phyloP scores from a whole-genome alignment of 2,329 filamentous ascomycete genomes.

The Emmonsiellopsis sp. region DNA sequence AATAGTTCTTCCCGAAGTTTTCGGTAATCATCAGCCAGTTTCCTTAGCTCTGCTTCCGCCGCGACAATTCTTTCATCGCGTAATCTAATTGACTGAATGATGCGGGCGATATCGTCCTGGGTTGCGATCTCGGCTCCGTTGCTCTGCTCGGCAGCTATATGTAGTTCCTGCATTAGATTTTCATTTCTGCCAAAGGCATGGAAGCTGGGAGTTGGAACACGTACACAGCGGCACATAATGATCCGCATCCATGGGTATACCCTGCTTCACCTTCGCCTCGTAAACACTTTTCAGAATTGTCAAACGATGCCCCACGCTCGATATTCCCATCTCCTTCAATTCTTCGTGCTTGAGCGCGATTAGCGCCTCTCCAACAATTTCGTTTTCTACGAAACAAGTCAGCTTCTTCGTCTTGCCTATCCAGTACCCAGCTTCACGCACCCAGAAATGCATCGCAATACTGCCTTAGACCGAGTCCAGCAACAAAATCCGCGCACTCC shows the following conservation, averaged over 20 bases:
- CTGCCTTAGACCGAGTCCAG: conserved; percentile 67
- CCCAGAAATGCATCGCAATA: conserved; percentile 78
- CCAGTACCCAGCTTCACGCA: conserved; percentile 37
- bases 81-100: conserved; percentile 80
- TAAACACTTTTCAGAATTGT: conserved; percentile 95
- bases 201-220: conserved; percentile 26
- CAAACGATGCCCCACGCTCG: conserved; percentile 85
- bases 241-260: conserved; percentile 81
- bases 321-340: conserved; percentile 87
- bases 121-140: conserved; percentile 79
- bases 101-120: conserved; percentile 81
- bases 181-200: background rate
- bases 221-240: conserved; percentile 89
- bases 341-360: conserved; percentile 85
- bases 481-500: conserved; percentile 83
- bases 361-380: conserved; percentile 84
- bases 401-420: background rate
- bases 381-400: conserved; percentile 58
- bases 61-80: conserved; percentile 83
- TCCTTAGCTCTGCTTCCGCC: conserved; percentile 73
- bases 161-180: conserved; percentile 13
- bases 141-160: conserved; percentile 75
- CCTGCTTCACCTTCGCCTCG: conserved; percentile 89
- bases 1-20: conserved; percentile 84
- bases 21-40: conserved; percentile 79